A percentile compares a stretch with the other conserved stretches of the same genome.
phyloP scores from a whole-genome alignment of 345 rosid species.

The Aegle marmelos region DNA sequence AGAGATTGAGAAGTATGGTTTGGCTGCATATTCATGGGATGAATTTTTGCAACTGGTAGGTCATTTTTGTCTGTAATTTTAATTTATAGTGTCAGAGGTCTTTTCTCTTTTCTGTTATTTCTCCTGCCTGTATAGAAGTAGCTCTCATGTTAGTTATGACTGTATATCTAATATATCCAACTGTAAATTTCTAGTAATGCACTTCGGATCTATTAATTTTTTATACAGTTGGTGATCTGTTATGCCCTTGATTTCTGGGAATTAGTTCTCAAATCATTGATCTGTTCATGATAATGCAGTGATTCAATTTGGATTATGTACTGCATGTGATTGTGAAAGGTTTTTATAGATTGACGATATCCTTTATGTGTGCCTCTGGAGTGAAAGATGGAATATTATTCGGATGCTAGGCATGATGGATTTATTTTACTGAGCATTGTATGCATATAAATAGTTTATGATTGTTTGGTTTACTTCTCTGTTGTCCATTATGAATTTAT shows the following conservation, averaged over 20 bases:
- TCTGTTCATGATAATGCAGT: neutral
- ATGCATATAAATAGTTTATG: neutral
- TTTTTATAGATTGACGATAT: neutral
- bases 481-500: neutral
- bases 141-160: slow-evolving; percentile 3
- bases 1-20: slow-evolving; percentile 56
- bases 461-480: neutral
- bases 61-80: slow-evolving; percentile 4
- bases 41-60: slow-evolving; percentile 76
- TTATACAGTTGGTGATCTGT: neutral
- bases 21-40: slow-evolving; percentile 74
- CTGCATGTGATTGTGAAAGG: neutral
- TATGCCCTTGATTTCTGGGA: slow-evolving; percentile 8
- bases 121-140: neutral
- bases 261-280: neutral
- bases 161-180: neutral
- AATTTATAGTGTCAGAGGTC: neutral
- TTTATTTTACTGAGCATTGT: neutral
- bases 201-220: neutral
- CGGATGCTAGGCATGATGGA: neutral
- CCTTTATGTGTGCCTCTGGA: neutral
- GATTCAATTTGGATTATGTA: neutral
- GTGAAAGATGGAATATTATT: neutral
- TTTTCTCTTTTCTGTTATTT: neutral
- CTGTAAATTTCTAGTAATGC: neutral